Base-by-base conservation (phyloP, 257 asterid genomes). In the Gardenia jasminoides region DNA sequence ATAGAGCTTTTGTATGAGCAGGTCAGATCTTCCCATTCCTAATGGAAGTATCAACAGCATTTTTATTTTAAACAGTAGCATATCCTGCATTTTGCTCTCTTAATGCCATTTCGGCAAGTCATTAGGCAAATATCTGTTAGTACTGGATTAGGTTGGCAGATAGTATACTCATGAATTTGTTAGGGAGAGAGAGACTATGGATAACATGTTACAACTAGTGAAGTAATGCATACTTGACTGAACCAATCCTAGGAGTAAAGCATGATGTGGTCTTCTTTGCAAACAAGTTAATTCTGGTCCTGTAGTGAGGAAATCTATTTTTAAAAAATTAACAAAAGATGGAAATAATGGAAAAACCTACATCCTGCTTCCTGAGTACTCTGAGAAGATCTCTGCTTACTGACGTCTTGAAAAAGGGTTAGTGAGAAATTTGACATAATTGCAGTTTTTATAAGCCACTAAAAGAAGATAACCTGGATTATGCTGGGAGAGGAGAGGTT, bases 1-100 rank as follows among this genome's bases (percentile, higher is more conserved):
- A 95, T 95, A 33, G 99, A 95, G 85, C 80, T 75, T 78, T 82
- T 95, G 86, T 95, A 89, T 68, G 96, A 90, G 52, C 96, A 95
- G 98, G 97, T 92, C 31, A 78, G 91, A 66, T 66, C 43, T 41
- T 75, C 17, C 20, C 10, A 43, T 7, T 75, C 28, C 58, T 5
- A 6, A 75, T 59, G 65, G n/a, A 41, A 61, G 12, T 54, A 59
- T 46, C 8, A 61, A 41, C 13, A 13, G 58, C 48, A 39, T 56
- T 26, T 59, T 43, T 0, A 20, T 22, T 74, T 10, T 52, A 41
- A 20, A 52, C 56, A 13, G 52, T 74, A 31, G 33, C 10, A 52
- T 56, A 36, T 54, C 20, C 48, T 56, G 24, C 65, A 61, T 72
- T 17, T 48, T 50, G 30, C 65, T 30, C 16, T 28, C 6, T 8